Base-by-base conservation (phyloP, 352 stramenopile species). In the Pythium apleroticum region DNA sequence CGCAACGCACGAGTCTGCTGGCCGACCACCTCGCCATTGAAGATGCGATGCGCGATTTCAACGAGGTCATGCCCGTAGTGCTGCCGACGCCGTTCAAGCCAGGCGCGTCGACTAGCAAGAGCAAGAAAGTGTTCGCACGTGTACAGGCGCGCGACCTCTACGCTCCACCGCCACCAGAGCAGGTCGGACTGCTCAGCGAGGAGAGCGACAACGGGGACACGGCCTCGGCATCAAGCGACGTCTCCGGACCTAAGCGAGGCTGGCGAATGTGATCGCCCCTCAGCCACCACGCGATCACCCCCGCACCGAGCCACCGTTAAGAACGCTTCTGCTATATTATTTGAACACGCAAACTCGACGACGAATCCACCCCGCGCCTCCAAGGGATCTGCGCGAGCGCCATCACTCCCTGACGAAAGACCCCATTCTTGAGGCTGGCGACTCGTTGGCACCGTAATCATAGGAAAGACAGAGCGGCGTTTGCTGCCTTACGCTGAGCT, bases 41-140 rank as follows among this genome's bases (percentile, higher is more conserved):
- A 63, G 95, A 98, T 58, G 97, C 97, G 46, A 82, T 98, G 64
- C 76, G 88, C 12, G 96, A 99, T 77, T 92, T 99, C 41, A 96
- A 96, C 39, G 86, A 96, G 41, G 87, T 95, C 39, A 95, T 95
- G 87, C 87, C 87, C 0, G 86, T 95, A 11, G 87, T 95, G 19
- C 66, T 95, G 4, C 87, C 87, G 28, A 93, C 85, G 20, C 71
- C 69, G 10, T 95, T 95, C 66, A 92, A 90, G 52, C 87, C 87
- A n/a, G 75, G 66, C 2, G 77, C 78, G 22, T 85, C 79, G 15
- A 87, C 74, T 1, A 62, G 86, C 19, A 88, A 88, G 39, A 76
- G 55, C 57, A 90, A 89, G 67, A 88, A 80, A 56, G 84, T 78
- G 10, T 20, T 69, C 9, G 15, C 33, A 2, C 35, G 59, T 0